Percentiles rank a stretch among this genome's conserved stretches.
These are phyloP conservation scores for Trypanosoma boissoni DNA, from an alignment of 208 protist species.

Conservation along the genomic window DNA sequence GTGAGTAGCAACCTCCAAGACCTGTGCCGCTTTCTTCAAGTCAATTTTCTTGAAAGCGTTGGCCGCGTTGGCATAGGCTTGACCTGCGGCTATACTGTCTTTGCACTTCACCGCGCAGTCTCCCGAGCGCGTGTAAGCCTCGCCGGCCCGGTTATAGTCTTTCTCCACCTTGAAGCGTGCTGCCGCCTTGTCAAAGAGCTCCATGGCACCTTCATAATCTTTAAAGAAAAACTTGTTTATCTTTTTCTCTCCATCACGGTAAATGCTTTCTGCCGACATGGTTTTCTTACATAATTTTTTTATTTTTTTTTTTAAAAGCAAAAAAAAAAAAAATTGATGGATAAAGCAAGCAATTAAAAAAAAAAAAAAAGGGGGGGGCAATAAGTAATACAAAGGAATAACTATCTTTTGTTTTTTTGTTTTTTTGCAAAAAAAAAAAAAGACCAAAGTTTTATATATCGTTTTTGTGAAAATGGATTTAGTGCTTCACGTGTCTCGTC, in stretches of 20 bases:
- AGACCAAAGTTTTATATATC: too few species aligned
- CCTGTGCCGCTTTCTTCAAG: conserved; percentile 44
- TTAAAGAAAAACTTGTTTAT: conserved; percentile 79
- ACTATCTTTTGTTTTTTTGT: too few species aligned
- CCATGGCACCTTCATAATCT: conserved; percentile 75
- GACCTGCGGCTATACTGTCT: conserved; percentile 33
- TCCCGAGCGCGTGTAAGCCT: conserved; percentile 63
- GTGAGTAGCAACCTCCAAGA: conserved; percentile 63
- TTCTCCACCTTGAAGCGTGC: conserved; percentile 72
- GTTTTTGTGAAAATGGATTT: too few species aligned
- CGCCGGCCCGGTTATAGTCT: conserved; percentile 68
- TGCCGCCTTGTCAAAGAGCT: conserved; percentile 76
- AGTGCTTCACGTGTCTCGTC: too few species aligned
- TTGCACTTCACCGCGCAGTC: conserved; percentile 71
- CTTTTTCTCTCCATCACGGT: conserved; percentile 72
- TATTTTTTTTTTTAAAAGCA: conserved; percentile 2
- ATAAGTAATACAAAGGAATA: too few species aligned
- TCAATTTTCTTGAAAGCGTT: conserved; percentile 65
- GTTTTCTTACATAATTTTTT: neutral
- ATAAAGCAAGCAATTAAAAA: neutral
- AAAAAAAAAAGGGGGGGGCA: neutral
- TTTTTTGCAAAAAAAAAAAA: too few species aligned
- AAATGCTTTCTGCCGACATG: conserved; percentile 51
- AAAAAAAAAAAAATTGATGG: neutral
- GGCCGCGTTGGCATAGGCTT: conserved; percentile 55